Evolutionary conservation across 495 filamentous ascomycete species (phyloP).

Genomic region (Lasiosphaeria hispida): DNA sequence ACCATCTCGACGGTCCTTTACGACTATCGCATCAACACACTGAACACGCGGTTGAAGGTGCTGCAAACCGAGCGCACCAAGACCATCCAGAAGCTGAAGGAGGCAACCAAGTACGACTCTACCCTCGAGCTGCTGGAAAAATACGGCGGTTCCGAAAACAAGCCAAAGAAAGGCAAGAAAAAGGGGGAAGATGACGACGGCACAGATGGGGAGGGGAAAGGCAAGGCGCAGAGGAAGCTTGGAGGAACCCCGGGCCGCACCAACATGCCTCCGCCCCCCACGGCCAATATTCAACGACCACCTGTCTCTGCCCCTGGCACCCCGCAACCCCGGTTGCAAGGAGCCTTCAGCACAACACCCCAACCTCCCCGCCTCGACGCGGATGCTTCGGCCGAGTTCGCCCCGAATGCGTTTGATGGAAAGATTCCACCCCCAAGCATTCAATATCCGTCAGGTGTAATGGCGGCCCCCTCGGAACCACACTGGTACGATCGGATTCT

Average conservation of each 20-base stretch:
- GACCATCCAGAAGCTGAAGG: slow-evolving; percentile 91
- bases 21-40: slow-evolving; percentile 71
- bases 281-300: slow-evolving; percentile 71
- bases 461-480: slow-evolving; percentile 44
- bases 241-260: slow-evolving; percentile 43
- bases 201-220: slow-evolving; percentile 19
- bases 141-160: slow-evolving; percentile 69
- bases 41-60: slow-evolving; percentile 65
- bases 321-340: slow-evolving; percentile 14
- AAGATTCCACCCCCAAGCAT: slow-evolving; percentile 32
- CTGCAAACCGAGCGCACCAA: slow-evolving; percentile 73
- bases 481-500: slow-evolving; percentile 94
- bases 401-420: slow-evolving; percentile 56
- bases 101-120: slow-evolving; percentile 90
- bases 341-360: slow-evolving; percentile 25
- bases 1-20: slow-evolving; percentile 63
- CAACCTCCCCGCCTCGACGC: slow-evolving; percentile 29
- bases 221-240: slow-evolving; percentile 16
- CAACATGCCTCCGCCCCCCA: slow-evolving; percentile 70
- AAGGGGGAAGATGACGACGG: slow-evolving; percentile 27
- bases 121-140: slow-evolving; percentile 92
- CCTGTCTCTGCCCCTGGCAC: slow-evolving; percentile 15
- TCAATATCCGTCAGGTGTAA: slow-evolving; percentile 36
- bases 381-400: slow-evolving; percentile 49
- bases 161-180: slow-evolving; percentile 40